Evolutionary conservation across 108 stramenopile species (phyloP), one percentile per base, ranked within the genome.

Genomic region (Craspedostauros australis): DNA sequence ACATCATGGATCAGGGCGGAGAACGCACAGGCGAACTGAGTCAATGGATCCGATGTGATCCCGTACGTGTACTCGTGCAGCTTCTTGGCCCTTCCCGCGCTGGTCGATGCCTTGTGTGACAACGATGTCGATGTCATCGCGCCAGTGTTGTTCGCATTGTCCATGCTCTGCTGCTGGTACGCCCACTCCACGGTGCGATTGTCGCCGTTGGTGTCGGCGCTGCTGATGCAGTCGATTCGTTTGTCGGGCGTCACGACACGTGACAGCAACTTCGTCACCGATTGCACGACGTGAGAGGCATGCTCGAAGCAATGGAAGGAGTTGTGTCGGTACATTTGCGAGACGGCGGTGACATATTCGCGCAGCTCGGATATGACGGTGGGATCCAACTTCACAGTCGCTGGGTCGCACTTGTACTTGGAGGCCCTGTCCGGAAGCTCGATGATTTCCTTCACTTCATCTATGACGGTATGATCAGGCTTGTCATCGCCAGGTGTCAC

Each of bases 1-100:
- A 68, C 66, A 42, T 76, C 75, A 46, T 76, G 75, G 22, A 76
- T 63, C 3, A 76, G 62, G 5, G 75, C 70, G 5, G 75, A 51
- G 36, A 76, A 72, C 8, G 72, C 62, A 38, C 62, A 50, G 2
- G 70, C 75, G 50, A 76, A 70, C 32, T 72, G 75, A 21, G 75
- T 68, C 59, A 76, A 43, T 19, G 75, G 75, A 27, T 72, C 71
- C 14, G 64, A 66, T 23, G 55, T 68, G 20, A 76, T 76, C 5
- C 75, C 75, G 32, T 57, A 76, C 1, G 75, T 72, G 29, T 64
- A 63, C 19, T 68, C 66, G 24, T 68, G 66, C 1, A 68, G 21
- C 44, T 12, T 29, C 12, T 7, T 40, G 12, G 20, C 38, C 26
- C 31, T 31, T 2, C 4, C 28, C 40, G 16, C 31, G 26, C 9